A percentile compares a stretch with the other conserved stretches of the same genome.
Evolutionary conservation across 768 basidiomycete genomes (phyloP).

Genomic region (Cystobasidium tubakii): DNA sequence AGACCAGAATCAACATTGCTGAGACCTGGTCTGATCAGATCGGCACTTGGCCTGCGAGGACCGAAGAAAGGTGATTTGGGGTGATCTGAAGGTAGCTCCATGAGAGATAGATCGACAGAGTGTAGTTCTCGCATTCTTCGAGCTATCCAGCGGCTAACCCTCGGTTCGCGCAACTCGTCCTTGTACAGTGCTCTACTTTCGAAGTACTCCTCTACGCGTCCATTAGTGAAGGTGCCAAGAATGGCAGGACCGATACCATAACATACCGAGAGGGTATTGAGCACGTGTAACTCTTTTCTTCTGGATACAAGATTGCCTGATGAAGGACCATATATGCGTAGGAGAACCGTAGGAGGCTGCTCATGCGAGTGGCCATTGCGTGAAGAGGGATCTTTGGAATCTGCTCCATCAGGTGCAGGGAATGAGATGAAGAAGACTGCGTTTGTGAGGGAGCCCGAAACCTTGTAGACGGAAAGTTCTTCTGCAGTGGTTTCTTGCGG

Average conservation of each 20-base stretch:
- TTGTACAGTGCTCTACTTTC: constrained; percentile 74
- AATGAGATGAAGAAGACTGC: constrained; percentile 87
- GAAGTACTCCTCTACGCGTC: constrained; percentile 92
- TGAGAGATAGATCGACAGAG: constrained; percentile 70
- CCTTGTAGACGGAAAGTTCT: constrained; percentile 57
- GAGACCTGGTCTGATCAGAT: not conserved
- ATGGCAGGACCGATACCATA: constrained; percentile 86
- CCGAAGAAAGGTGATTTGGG: constrained; percentile 24
- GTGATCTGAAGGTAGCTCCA: constrained; percentile 55
- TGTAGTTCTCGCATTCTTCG: constrained; percentile 93
- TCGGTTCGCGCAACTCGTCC: constrained; percentile 68
- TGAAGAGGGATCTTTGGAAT: constrained; percentile 29
- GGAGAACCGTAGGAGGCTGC: constrained; percentile 60
- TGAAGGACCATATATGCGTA: constrained; percentile 86
- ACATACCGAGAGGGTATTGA: constrained; percentile 79
- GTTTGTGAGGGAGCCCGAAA: constrained; percentile 89
- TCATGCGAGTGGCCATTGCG: not conserved
- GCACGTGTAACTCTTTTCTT: constrained; percentile 72
- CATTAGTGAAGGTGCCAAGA: constrained; percentile 91
- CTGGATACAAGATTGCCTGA: constrained; percentile 82
- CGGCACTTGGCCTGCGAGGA: not conserved
- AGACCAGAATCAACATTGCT: not conserved
- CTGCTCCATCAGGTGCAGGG: not conserved
- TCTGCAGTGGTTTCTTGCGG: constrained; percentile 29
- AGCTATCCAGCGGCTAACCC: constrained; percentile 78